Evolutionary conservation across 805 yeast species (phyloP).

Genomic region (Ogataea philodendri): DNA sequence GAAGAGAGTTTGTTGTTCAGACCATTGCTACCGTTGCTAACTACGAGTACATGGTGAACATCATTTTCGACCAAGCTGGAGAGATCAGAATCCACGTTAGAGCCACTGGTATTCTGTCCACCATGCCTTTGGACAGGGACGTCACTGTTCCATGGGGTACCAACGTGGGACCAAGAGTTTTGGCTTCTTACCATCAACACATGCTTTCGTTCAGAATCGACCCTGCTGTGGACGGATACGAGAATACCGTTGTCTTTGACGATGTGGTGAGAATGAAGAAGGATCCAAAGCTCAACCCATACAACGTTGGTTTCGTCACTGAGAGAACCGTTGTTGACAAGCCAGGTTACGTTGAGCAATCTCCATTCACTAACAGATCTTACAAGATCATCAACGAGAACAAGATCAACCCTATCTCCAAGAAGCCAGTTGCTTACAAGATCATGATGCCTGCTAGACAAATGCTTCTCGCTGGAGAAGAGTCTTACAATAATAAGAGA

Average conservation of each 20-base stretch:
- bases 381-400: constrained; percentile 74
- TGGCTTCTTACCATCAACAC: constrained; percentile 86
- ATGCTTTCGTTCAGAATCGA: constrained; percentile 76
- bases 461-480: constrained; percentile 64
- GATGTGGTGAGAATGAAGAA: constrained; percentile 63
- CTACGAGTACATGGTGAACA: constrained; percentile 74
- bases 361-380: constrained; percentile 72
- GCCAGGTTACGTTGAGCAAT: constrained; percentile 69
- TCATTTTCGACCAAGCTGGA: constrained; percentile 75
- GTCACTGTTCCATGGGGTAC: constrained; percentile 72
- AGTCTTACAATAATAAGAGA: constrained; percentile 65
- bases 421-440: constrained; percentile 75
- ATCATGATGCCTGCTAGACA: constrained; percentile 71
- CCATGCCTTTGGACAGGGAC: constrained; percentile 76
- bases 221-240: constrained; percentile 79
- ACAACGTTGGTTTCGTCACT: constrained; percentile 66
- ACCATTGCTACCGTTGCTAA: constrained; percentile 83
- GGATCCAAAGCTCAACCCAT: constrained; percentile 55
- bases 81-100: constrained; percentile 74
- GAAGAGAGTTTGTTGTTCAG: constrained; percentile 76
- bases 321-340: constrained; percentile 65
- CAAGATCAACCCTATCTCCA: constrained; percentile 64
- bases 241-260: constrained; percentile 69
- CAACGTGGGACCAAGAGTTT: constrained; percentile 71
- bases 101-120: constrained; percentile 84